Evolutionary conservation across 441 rosid species (phyloP), one percentile per base, ranked within the genome.

Genomic region (Brassica balearica): DNA sequence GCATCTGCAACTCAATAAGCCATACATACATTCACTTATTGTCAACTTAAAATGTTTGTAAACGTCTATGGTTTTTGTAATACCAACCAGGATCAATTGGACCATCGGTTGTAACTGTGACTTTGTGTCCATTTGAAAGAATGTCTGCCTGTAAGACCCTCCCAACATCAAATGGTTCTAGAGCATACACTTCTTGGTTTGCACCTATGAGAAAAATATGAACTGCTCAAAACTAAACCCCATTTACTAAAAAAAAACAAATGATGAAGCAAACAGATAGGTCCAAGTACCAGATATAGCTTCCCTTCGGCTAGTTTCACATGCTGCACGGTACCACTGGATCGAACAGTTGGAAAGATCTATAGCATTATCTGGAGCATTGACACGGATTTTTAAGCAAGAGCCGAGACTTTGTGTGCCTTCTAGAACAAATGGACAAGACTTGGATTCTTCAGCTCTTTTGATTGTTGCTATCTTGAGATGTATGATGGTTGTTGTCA

Each of bases 81-180:
- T 48, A 85, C 92, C 59, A 82, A 93, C 98, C 96, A 78, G 92
- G 75, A 32, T 82, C 87, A 14, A 96, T 86, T 77, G 91, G 85
- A 81, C 88, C 85, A 23, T 74, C 73, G 17, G 98, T 91, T 10
- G 90, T 81, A 72, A 90, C 87, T 0, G 82, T 78, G 82, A 84
- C 75, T 71, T 82, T 91, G 55, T 87, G 98, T 83, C 99, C 97
- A 78, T 87, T 86, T 25, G 82, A 82, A 63, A 84, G 63, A 76
- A 92, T 81, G 53, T 91, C 97, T 70, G 86, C 99, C 81, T 84
- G 90, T 84, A 96, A 82, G 70, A 90, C 77, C 46, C 88, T 85
- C 63, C 96, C 97, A 77, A 92, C 90, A 74, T 96, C 99, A 69
- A 89, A 86, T 43, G 99, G 99, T 75, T 96, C 99, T 10, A 97